Evolutionary conservation across 208 protist species (phyloP), one percentile per base, ranked within the genome.

Genomic region (Balamuthia mandrillaris): DNA sequence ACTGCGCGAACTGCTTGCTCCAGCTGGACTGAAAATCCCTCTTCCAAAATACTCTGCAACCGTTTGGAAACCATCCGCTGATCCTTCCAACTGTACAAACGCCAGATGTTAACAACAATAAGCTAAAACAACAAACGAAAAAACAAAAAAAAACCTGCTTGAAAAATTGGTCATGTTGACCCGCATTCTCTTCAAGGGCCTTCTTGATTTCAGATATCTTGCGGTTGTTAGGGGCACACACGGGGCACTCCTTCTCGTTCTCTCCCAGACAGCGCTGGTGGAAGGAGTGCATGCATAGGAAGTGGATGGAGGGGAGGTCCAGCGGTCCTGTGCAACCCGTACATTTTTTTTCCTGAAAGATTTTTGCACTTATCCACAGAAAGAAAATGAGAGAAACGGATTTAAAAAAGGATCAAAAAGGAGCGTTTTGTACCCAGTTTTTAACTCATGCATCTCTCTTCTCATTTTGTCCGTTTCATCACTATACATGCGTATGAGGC

Each of bases 281-380:
- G 87, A 97, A 97, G 31, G 93, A 95, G 90, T 98, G 95, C 81
- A 87, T 82, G 90, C 96, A 98, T 49, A 97, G 74, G 79, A 98
- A 98, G 85, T 98, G 96, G 56, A 98, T 91, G 0, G 93, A 88
- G 21, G 96, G 97, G n/a, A 97, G 87, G 49, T 98, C 96, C 16
- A 98, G 91, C 5, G 90, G 72, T 54, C 77, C 56, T 16, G 87
- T 74, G 90, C 96, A 98, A 33, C 88, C 89, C 9, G 81, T 87
- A 86, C 97, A 98, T 42, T 95, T 91, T 18, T 84, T 87, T 18
- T 86, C 63, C 86, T 97, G 94, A 63, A 98, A 97, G 12, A 95
- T 94, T 58, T 93, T 91, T 10, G 95, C 93, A 7, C 86, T 92
- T 39, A 85, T 44, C 3, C 27, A 41, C 24, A 49, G 24, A 79